phyloP scores from a whole-genome alignment of 768 basidiomycete genomes.

The Hericium alpestre region DNA sequence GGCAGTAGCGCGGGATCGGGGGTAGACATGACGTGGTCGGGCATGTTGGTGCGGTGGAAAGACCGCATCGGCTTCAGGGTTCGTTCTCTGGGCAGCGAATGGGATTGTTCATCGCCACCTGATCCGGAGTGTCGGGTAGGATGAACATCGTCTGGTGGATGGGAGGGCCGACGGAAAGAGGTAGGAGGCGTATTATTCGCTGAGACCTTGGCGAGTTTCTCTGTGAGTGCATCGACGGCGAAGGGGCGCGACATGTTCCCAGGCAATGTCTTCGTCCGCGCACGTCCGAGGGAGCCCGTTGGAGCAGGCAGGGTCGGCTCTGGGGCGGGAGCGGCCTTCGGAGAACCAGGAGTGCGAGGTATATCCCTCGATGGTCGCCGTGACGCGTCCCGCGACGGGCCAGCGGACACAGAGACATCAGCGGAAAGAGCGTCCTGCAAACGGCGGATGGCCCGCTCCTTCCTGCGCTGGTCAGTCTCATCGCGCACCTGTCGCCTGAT shows the following conservation, averaged over 20 bases:
- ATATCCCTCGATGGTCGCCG: neutral
- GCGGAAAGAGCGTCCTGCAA: neutral
- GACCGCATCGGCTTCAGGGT: constrained; percentile 44
- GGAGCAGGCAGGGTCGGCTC: neutral
- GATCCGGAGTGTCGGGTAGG: neutral
- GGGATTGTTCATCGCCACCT: constrained; percentile 1
- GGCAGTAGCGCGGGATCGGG: neutral
- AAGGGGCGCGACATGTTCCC: constrained; percentile 6
- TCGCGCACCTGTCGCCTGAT: constrained; percentile 64
- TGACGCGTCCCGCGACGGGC: neutral
- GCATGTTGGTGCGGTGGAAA: constrained; percentile 40
- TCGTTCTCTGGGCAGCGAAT: constrained; percentile 14
- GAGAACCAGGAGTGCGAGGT: neutral
- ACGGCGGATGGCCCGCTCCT: constrained; percentile 16
- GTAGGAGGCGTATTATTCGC: neutral
- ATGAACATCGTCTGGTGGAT: no score
- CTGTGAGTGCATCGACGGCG: constrained; percentile 10
- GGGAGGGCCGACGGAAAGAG: neutral
- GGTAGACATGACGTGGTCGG: constrained; percentile 19
- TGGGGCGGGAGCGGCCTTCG: neutral
- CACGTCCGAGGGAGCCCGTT: neutral
- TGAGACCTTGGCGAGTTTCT: constrained; percentile 9
- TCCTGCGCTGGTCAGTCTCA: constrained; percentile 50
- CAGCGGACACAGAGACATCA: neutral
- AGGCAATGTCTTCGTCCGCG: constrained; percentile 11